Conservation (phyloP, 192 early-diverging fungal genomes). For the Coemansia sp. region DNA sequence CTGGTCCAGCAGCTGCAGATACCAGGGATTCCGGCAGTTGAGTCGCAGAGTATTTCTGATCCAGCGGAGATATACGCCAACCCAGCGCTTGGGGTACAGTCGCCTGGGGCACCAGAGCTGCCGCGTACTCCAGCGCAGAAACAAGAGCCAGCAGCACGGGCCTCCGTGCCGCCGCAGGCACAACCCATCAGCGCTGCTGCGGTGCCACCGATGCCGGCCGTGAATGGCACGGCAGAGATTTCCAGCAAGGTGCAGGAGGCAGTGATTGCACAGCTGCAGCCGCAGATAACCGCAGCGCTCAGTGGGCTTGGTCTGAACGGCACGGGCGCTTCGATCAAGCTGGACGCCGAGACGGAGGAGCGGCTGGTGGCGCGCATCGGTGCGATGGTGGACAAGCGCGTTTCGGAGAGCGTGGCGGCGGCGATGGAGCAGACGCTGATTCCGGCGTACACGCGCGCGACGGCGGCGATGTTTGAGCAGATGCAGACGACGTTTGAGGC, state of each 20-base stretch:
- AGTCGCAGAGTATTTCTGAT: constrained; percentile 21
- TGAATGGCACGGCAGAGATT: not conserved
- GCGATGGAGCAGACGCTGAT: constrained; percentile 48
- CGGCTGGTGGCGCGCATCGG: constrained; percentile 34
- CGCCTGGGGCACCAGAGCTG: not conserved
- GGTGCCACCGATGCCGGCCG: not conserved
- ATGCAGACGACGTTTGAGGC: constrained; percentile 50
- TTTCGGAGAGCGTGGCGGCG: constrained; percentile 21
- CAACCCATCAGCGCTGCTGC: not conserved
- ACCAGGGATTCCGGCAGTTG: constrained; percentile 7
- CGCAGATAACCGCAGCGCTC: constrained; percentile 20
- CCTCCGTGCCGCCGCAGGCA: not conserved
- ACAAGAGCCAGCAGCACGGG: not conserved
- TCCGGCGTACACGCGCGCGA: constrained; percentile 49
- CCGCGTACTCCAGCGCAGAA: not conserved
- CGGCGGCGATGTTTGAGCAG: constrained; percentile 53
- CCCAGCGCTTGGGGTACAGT: not conserved
- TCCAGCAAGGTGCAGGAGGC: not conserved
- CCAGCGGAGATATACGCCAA: constrained; percentile 26
- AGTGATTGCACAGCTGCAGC: constrained; percentile 14
- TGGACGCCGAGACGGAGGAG: constrained; percentile 30
- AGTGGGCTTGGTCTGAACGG: constrained; percentile 8
- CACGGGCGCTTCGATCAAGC: not conserved
- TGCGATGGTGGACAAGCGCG: constrained; percentile 20
- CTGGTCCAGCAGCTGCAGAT: constrained; percentile 49